Conservation (phyloP, 345 rosid species). For the Corchorus capsularis region DNA sequence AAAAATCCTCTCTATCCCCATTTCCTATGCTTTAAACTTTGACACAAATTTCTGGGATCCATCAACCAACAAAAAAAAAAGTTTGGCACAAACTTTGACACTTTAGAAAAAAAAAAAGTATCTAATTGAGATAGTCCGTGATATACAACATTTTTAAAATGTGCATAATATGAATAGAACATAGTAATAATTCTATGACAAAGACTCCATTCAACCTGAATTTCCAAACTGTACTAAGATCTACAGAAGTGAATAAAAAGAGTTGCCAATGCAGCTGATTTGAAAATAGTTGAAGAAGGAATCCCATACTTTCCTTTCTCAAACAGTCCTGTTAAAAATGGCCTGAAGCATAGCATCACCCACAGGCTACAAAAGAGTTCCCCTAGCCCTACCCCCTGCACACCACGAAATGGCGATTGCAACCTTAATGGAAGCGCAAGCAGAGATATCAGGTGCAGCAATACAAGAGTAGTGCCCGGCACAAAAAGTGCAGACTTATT, state of each 20-base stretch:
- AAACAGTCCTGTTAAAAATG: constrained; percentile 52
- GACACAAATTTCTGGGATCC: no score
- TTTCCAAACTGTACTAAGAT: not conserved
- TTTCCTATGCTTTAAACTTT: no score
- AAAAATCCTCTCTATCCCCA: no score
- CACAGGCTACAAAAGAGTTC: constrained; percentile 41
- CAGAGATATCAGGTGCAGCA: constrained; percentile 37
- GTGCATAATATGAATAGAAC: no score
- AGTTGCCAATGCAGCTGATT: constrained; percentile 40
- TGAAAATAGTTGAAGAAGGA: constrained; percentile 49
- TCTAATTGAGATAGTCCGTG: no score
- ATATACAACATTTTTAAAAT: no score
- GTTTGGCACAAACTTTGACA: no score
- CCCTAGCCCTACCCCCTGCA: constrained; percentile 22
- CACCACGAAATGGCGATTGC: not conserved
- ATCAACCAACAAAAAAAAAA: no score
- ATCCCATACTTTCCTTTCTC: constrained; percentile 57
- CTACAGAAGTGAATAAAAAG: constrained; percentile 27
- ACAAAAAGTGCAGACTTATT: constrained; percentile 44
- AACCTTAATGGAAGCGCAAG: constrained; percentile 13
- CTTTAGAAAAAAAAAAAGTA: no score
- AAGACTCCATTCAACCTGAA: not conserved
- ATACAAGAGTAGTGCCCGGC: constrained; percentile 51
- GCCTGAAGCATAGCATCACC: constrained; percentile 43
- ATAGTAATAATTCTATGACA: no score